Base-by-base conservation (phyloP, 129 eudicot species). In the Flaveria bidentis region DNA sequence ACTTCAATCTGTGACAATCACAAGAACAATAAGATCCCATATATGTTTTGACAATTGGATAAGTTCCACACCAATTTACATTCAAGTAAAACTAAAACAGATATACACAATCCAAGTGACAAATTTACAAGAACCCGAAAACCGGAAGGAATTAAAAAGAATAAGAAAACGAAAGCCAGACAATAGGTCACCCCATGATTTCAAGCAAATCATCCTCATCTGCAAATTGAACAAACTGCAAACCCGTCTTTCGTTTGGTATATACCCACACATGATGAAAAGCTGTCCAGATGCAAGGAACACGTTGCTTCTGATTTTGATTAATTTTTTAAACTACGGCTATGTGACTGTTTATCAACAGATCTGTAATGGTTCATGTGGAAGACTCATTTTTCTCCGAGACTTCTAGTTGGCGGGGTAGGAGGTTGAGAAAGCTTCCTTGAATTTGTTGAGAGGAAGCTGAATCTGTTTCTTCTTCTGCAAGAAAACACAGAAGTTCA, bases 391-490 rank as follows among this genome's bases (percentile, higher is more conserved):
- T 73, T 72, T 70, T 49, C 82, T 88, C 83, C 2, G 91, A 81
- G 51, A 79, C 82, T 80, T 85, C 93, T 42, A 73, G 58, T 18
- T 78, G 83, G 51, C 80, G 82, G 64, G 96, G 93, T 63, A 92
- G 78, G 15, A 87, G 81, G 62, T 84, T 92, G 15, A 87, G 96
- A 82, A 89, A 92, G 76, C 97, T 89, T 82, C 97, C 97, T 51
- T 87, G 93, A 56, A 85, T 83, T 45, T 82, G 87, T 84, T 88
- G 96, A 53, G 84, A 67, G 23, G 96, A 67, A 66, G 88, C 60
- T 16, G 90, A 62, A 64, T 89, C 86, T 17, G 82, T 80, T 39
- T 89, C 96, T 76, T 92, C 93, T 62, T 82, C 97, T 89, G 87
- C 57, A 77, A 69, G 22, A 58, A 42, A 39, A 39, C 45, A 80